These are phyloP conservation scores for Spiromastix sp. DNA, from an alignment of 2,329 filamentous ascomycete species.

Conservation along the genomic window DNA sequence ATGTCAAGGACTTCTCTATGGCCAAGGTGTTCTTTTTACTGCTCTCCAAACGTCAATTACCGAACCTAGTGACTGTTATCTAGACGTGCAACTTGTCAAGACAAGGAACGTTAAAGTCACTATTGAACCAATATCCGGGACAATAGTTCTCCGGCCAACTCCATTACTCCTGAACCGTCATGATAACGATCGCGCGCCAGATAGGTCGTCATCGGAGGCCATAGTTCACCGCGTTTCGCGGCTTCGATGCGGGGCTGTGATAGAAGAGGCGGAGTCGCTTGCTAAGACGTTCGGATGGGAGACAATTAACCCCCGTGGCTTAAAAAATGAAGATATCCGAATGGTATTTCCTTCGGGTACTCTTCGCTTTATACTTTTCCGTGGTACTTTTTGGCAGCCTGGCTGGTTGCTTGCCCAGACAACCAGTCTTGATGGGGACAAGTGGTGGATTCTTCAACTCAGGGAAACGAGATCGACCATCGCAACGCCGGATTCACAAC, in stretches of 20 bases:
- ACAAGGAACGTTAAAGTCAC: slow-evolving; percentile 50
- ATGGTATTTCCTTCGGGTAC: slow-evolving; percentile 54
- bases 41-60: slow-evolving; percentile 46
- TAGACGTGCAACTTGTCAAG: slow-evolving; percentile 61
- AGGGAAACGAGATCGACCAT: slow-evolving; percentile 7
- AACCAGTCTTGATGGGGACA: slow-evolving; percentile 61
- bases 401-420: slow-evolving; percentile 64
- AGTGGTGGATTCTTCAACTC: slow-evolving; percentile 60
- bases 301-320: slow-evolving; percentile 23
- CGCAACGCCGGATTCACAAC: background rate
- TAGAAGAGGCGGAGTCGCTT: slow-evolving; percentile 30
- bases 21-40: slow-evolving; percentile 48
- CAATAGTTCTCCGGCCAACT: slow-evolving; percentile 58
- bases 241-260: slow-evolving; percentile 28
- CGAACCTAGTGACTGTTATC: slow-evolving; percentile 55
- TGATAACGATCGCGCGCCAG: slow-evolving; percentile 56
- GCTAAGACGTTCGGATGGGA: slow-evolving; percentile 29
- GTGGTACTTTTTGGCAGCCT: slow-evolving; percentile 54
- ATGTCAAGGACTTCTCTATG: slow-evolving; percentile 49
- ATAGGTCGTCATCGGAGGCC: slow-evolving; percentile 33
- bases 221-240: slow-evolving; percentile 27
- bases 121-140: slow-evolving; percentile 71
- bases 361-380: slow-evolving; percentile 59
- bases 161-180: slow-evolving; percentile 45
- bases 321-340: slow-evolving; percentile 37